phyloP scores from a whole-genome alignment of 495 filamentous ascomycete genomes.

The Tuber brumale region DNA sequence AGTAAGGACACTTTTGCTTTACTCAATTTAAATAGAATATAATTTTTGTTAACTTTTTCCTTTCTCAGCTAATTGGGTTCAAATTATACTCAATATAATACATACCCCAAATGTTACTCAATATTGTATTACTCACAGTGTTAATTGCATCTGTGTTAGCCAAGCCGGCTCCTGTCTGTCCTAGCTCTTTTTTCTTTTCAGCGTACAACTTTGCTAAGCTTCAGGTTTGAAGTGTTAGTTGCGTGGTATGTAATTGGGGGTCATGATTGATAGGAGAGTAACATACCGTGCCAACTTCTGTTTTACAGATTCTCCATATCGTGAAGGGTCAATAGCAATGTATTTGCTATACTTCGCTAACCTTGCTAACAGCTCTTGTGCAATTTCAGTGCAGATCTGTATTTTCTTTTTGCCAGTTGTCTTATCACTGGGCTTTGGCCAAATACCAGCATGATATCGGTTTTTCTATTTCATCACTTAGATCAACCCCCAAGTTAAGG shows the following conservation, averaged over 20 bases:
- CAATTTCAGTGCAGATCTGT: not conserved
- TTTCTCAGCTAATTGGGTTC: not conserved
- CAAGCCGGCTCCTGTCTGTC: not conserved
- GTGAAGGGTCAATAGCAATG: not conserved
- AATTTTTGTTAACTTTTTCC: not conserved
- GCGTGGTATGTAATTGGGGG: not conserved
- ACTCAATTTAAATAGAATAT: not conserved
- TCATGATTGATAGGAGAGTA: not conserved
- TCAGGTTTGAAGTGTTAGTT: not conserved
- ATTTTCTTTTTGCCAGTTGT: not conserved
- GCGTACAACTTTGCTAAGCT: not conserved
- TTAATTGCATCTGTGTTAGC: not conserved
- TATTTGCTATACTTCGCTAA: not conserved
- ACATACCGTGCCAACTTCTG: not conserved
- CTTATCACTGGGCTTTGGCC: not conserved
- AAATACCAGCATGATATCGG: not conserved
- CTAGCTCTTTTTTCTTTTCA: not conserved
- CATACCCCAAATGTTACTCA: not conserved
- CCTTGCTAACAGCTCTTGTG: not conserved
- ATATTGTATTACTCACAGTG: not conserved
- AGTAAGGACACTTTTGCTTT: not conserved
- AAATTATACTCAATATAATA: not conserved
- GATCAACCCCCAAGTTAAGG: not conserved
- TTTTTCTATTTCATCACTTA: not conserved
- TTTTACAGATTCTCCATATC: not conserved